Percentiles rank a stretch among this genome's conserved stretches.
phyloP scores from a whole-genome alignment of 176 grass and related monocot genomes.

The Oryza meyeriana region DNA sequence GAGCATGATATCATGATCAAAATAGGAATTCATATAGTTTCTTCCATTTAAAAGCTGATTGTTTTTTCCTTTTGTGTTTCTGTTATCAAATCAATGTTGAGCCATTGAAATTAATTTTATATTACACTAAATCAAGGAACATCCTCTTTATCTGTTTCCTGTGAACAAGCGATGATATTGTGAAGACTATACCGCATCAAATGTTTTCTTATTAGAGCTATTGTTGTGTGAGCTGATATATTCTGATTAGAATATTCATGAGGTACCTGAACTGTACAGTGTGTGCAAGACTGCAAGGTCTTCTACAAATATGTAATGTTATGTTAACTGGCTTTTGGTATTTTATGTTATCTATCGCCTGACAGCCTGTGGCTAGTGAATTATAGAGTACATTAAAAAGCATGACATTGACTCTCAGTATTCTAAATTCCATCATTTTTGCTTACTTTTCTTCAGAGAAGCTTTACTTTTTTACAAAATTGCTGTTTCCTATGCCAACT shows the following conservation, averaged over 20 bases:
- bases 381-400: not conserved
- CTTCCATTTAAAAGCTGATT: slow-evolving; percentile 12
- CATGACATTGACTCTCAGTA: not conserved
- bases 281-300: not conserved
- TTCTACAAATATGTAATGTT: not conserved
- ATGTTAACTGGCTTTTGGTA: not conserved
- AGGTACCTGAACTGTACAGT: not conserved
- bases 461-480: slow-evolving; percentile 1
- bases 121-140: not conserved
- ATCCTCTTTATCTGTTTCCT: not conserved
- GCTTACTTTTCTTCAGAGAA: not conserved
- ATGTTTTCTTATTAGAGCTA: not conserved
- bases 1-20: not conserved
- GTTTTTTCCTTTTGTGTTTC: not conserved
- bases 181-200: not conserved
- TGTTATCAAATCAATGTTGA: not conserved
- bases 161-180: not conserved
- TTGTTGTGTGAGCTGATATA: not conserved
- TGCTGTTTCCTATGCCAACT: slow-evolving; percentile 19
- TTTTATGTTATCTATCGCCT: not conserved
- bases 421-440: not conserved
- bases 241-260: slow-evolving; percentile 12
- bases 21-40: not conserved
- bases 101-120: not conserved
- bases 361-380: not conserved